Percentiles rank a stretch among this genome's conserved stretches.
Conservation (phyloP, 2,329 filamentous ascomycete species). For the Xylariaceae sp. region DNA sequence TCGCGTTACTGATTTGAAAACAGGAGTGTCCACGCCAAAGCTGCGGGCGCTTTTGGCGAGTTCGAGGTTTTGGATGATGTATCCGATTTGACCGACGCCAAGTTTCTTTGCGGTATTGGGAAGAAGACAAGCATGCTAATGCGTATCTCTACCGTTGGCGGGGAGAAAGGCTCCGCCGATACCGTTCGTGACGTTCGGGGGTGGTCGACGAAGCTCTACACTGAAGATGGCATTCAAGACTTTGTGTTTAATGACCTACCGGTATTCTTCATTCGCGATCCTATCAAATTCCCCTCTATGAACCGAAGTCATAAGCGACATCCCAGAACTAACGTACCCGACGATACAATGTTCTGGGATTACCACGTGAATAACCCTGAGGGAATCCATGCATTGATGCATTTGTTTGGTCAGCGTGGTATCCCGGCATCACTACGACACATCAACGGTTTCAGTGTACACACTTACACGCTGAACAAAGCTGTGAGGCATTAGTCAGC, state of each 20-base stretch:
- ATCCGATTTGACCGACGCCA: conserved; percentile 46
- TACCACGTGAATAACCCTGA: conserved; percentile 60
- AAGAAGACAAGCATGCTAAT: conserved; percentile 64
- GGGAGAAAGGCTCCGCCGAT: conserved; percentile 53
- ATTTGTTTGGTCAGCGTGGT: conserved; percentile 61
- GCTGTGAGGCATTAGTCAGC: conserved; percentile 59
- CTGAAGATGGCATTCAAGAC: conserved; percentile 69
- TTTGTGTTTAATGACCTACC: conserved; percentile 69
- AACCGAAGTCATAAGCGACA: conserved; percentile 72
- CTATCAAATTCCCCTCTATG: conserved; percentile 67
- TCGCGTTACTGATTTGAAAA: no score
- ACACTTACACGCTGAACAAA: conserved; percentile 66
- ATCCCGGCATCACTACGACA: conserved; percentile 61
- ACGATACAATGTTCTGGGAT: conserved; percentile 61
- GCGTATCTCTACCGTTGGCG: conserved; percentile 72
- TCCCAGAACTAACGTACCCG: conserved; percentile 60
- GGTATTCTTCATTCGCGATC: conserved; percentile 69
- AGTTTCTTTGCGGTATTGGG: conserved; percentile 53
- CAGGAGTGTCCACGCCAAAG: conserved; percentile 17
- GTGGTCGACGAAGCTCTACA: conserved; percentile 69
- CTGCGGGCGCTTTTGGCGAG: conserved; percentile 11
- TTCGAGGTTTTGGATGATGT: conserved; percentile 42
- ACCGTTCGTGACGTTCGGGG: conserved; percentile 58
- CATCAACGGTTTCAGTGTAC: conserved; percentile 66
- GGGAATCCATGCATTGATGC: conserved; percentile 59